Conservation (phyloP, 306 rosid genomes). For the Corylus avellana region DNA sequence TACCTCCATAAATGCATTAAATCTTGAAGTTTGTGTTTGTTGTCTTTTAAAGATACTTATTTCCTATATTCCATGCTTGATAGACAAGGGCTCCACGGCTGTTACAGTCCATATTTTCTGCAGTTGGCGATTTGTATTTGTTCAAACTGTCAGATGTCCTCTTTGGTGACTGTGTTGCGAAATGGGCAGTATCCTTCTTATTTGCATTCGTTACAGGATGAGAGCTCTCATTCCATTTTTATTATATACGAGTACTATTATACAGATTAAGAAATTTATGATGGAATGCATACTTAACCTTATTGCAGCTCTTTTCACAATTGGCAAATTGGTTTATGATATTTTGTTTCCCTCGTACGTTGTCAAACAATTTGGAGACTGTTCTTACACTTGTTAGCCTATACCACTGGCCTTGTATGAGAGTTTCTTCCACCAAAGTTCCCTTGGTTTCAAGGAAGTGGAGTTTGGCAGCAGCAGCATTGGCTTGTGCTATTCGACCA, state of each 20-base stretch:
- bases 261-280: constrained; percentile 9
- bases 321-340: constrained; percentile 86
- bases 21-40: background rate
- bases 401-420: constrained; percentile 90
- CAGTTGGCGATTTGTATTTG: constrained; percentile 81
- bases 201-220: background rate
- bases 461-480: constrained; percentile 72
- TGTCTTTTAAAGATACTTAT: constrained; percentile 7
- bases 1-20: background rate
- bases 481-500: constrained; percentile 85
- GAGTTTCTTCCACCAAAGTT: constrained; percentile 38
- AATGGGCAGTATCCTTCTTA: constrained; percentile 86
- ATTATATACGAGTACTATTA: background rate
- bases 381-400: constrained; percentile 79
- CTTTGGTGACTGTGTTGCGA: constrained; percentile 66
- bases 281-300: constrained; percentile 48
- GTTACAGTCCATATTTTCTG: constrained; percentile 68
- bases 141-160: constrained; percentile 63
- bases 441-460: constrained; percentile 65
- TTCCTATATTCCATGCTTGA: constrained; percentile 26
- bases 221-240: constrained; percentile 20
- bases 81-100: constrained; percentile 85
- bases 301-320: constrained; percentile 77
- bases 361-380: constrained; percentile 88
- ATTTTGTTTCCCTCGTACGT: constrained; percentile 74